phyloP scores from a whole-genome alignment of 768 basidiomycete species.

The Boletus rubescentipes region DNA sequence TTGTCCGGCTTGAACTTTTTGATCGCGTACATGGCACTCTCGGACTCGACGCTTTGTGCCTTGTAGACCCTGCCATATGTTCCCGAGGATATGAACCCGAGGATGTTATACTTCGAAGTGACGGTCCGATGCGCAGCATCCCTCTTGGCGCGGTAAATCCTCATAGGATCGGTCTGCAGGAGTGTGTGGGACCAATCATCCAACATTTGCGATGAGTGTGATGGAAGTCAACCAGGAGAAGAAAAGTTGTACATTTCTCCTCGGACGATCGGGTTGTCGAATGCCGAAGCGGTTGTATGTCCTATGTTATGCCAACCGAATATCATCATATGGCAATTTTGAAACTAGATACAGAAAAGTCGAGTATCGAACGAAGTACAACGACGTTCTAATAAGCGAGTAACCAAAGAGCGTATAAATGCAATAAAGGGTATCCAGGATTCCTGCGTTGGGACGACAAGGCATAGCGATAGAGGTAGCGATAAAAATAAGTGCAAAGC shows the following conservation, averaged over 20 bases:
- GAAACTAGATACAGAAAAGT: neutral
- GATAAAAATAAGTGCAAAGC: neutral
- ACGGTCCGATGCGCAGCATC: conserved; percentile 69
- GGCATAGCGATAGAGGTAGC: neutral
- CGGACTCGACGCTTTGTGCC: conserved; percentile 73
- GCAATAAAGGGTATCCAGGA: neutral
- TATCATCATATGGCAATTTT: neutral
- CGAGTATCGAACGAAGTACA: neutral
- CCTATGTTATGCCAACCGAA: too few species aligned
- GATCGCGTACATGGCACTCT: conserved; percentile 82
- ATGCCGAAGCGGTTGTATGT: too few species aligned
- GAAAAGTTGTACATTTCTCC: too few species aligned
- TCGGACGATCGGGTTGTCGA: too few species aligned
- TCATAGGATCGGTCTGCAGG: conserved; percentile 72
- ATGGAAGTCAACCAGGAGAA: too few species aligned
- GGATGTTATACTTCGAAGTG: conserved; percentile 81
- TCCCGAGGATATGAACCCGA: conserved; percentile 97
- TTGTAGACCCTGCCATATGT: conserved; percentile 99
- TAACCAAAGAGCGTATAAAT: neutral
- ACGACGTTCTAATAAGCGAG: neutral
- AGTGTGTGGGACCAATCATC: conserved; percentile 38
- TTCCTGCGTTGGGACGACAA: neutral
- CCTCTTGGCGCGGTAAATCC: conserved; percentile 75
- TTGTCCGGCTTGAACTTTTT: conserved; percentile 99
- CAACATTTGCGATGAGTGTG: conserved; percentile 22